Percentiles rank a stretch among this genome's conserved stretches.
phyloP scores from a whole-genome alignment of 176 grass and related monocot genomes.

The Triticum timopheevii region DNA sequence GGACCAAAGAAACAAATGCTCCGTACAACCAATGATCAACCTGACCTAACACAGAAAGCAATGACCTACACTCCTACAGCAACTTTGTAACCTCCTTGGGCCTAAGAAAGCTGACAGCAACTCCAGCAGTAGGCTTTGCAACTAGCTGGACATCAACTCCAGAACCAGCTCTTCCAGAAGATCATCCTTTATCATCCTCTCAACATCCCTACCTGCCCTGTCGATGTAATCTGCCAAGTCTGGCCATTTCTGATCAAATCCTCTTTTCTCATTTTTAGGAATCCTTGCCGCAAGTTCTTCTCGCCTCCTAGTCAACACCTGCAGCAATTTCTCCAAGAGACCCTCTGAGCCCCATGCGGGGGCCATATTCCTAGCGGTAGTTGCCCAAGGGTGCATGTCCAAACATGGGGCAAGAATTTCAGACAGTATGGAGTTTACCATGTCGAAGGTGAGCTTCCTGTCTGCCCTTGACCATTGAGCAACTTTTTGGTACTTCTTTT shows the following conservation, averaged over 20 bases:
- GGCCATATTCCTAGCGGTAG: constrained; percentile 30
- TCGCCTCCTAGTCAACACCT: constrained; percentile 39
- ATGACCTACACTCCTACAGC: background rate
- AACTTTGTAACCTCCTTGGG: background rate
- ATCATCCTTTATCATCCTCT: constrained; percentile 67
- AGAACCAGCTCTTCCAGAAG: constrained; percentile 68
- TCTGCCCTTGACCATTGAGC: constrained; percentile 56
- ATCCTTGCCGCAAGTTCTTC: constrained; percentile 26
- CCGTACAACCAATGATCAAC: background rate
- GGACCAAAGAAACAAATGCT: constrained; percentile 12
- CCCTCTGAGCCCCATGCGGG: constrained; percentile 79
- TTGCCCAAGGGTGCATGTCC: constrained; percentile 72
- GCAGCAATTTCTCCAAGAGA: constrained; percentile 66
- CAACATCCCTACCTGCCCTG: constrained; percentile 66
- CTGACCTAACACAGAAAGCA: background rate
- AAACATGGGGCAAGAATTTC: constrained; percentile 71
- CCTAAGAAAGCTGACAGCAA: constrained; percentile 9
- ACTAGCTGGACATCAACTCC: constrained; percentile 43
- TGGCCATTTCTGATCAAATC: constrained; percentile 52
- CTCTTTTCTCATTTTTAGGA: constrained; percentile 42
- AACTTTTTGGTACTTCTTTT: constrained; percentile 69
- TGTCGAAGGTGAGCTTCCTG: constrained; percentile 77
- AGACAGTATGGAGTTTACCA: constrained; percentile 64
- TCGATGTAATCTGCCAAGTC: constrained; percentile 52
- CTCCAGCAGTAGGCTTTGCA: background rate